Percentiles rank a stretch among this genome's conserved stretches.
Evolutionary conservation across 208 protist genomes (phyloP).

Genomic region (Trypanosoma mega): DNA sequence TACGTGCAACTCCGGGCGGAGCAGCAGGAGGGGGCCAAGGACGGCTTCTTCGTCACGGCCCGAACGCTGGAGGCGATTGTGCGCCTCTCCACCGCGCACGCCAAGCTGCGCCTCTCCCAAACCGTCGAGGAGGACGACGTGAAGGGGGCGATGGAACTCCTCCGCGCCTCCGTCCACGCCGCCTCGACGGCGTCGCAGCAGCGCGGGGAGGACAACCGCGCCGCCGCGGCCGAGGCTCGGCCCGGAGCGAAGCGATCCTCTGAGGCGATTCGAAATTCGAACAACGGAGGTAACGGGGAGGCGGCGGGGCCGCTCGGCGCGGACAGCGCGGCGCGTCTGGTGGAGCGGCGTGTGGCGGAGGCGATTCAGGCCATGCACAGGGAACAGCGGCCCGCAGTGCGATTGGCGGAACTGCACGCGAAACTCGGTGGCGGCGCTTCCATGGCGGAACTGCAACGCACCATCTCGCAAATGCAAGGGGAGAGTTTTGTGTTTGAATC

Average conservation of each 20-base stretch:
- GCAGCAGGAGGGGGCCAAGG: slow-evolving; percentile 60
- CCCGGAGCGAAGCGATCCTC: slow-evolving; percentile 25
- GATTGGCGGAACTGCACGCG: slow-evolving; percentile 51
- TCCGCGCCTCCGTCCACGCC: slow-evolving; percentile 82
- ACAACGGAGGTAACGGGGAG: not conserved
- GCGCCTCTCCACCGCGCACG: slow-evolving; percentile 93
- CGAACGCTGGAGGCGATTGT: slow-evolving; percentile 98
- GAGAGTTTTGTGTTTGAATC: slow-evolving; percentile 79
- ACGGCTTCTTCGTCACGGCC: slow-evolving; percentile 93
- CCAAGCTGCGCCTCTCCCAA: slow-evolving; percentile 91
- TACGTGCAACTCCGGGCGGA: slow-evolving; percentile 92
- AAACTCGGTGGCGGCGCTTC: slow-evolving; percentile 34
- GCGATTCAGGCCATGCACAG: slow-evolving; percentile 59
- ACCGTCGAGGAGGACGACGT: slow-evolving; percentile 88
- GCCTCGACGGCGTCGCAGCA: slow-evolving; percentile 65
- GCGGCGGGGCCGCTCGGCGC: not conserved
- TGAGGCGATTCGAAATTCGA: slow-evolving; percentile 7
- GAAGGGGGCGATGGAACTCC: slow-evolving; percentile 77
- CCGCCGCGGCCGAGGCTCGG: slow-evolving; percentile 34
- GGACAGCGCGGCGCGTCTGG: not conserved
- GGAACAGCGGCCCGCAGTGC: slow-evolving; percentile 52
- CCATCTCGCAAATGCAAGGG: slow-evolving; percentile 53
- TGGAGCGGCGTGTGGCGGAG: slow-evolving; percentile 36
- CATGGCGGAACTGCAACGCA: slow-evolving; percentile 36
- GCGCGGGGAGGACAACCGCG: slow-evolving; percentile 62